Evolutionary conservation across 2,329 filamentous ascomycete genomes (phyloP).

Genomic region (Cercospora nicotianae): DNA sequence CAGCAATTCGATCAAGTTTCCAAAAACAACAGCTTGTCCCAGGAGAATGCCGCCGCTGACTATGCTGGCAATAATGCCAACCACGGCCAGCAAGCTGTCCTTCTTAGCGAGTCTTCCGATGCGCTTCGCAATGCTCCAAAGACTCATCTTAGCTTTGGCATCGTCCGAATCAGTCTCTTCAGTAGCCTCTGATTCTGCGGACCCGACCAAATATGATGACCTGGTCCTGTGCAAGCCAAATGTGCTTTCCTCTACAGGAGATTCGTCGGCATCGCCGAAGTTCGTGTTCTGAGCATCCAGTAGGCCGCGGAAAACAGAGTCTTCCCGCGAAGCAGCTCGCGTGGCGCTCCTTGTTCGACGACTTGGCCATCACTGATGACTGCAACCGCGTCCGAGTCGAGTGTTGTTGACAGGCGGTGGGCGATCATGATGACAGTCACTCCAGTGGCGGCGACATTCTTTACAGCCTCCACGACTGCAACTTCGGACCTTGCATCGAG

Average conservation of each 20-base stretch:
- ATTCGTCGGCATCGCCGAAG: slow-evolving; percentile 8
- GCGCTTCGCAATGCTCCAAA: slow-evolving; percentile 19
- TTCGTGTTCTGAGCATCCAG: slow-evolving; percentile 33
- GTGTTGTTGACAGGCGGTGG: slow-evolving; percentile 73
- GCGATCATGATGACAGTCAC: slow-evolving; percentile 72
- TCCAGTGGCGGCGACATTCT: slow-evolving; percentile 43
- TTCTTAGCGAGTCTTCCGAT: slow-evolving; percentile 33
- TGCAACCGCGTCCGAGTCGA: slow-evolving; percentile 77
- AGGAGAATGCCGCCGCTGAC: slow-evolving; percentile 55
- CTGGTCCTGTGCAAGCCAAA: slow-evolving; percentile 3
- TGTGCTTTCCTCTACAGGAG: slow-evolving; percentile 11
- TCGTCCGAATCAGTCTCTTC: neutral
- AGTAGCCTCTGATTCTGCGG: neutral
- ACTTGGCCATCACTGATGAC: slow-evolving; percentile 70
- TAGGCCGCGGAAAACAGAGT: slow-evolving; percentile 33
- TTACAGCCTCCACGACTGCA: slow-evolving; percentile 47
- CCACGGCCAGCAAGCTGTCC: slow-evolving; percentile 42
- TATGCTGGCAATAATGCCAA: slow-evolving; percentile 48
- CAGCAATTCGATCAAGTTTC: slow-evolving; percentile 49
- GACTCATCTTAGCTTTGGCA: slow-evolving; percentile 10
- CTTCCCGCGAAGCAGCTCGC: slow-evolving; percentile 50
- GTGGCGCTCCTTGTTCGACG: slow-evolving; percentile 62
- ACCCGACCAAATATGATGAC: slow-evolving; percentile 3
- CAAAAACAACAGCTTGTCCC: slow-evolving; percentile 60
- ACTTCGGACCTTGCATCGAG: slow-evolving; percentile 48